Conservation (phyloP, 2,329 filamentous ascomycete species). For the Clonostachys chloroleuca region DNA sequence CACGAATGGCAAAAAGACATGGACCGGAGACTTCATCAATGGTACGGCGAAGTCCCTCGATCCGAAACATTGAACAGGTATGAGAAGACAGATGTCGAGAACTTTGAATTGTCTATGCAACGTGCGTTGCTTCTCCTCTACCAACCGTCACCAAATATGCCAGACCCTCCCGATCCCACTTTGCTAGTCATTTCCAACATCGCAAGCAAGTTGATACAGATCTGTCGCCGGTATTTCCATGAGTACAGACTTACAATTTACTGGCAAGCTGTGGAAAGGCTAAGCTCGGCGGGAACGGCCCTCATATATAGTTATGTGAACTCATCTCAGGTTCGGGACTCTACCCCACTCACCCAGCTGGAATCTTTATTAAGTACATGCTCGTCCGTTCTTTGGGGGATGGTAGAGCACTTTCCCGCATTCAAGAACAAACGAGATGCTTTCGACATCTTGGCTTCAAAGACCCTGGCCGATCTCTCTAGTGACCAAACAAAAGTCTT, state of each 20-base stretch:
- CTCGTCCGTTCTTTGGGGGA: not conserved
- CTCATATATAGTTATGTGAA: not conserved
- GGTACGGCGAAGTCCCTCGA: not conserved
- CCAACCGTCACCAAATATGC: not conserved
- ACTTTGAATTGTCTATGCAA: not conserved
- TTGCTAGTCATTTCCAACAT: not conserved
- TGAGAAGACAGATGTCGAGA: not conserved
- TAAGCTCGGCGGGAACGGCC: not conserved
- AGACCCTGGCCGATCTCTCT: not conserved
- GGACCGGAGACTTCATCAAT: not conserved
- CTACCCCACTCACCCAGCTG: not conserved
- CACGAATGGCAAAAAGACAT: not conserved
- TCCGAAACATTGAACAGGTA: not conserved
- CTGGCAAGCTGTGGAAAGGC: not conserved
- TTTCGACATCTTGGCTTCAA: not conserved
- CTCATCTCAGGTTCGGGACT: not conserved
- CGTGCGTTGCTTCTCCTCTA: not conserved
- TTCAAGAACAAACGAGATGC: not conserved
- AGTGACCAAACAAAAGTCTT: no score
- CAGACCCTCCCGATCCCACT: not conserved
- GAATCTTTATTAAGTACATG: not conserved
- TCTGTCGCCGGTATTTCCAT: not conserved
- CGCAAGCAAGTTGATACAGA: not conserved
- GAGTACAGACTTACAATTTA: slow-evolving; percentile 1
- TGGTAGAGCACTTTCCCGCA: not conserved